Evolutionary conservation across 2,329 filamentous ascomycete genomes (phyloP).

Genomic region (Trichoderma lentiforme): DNA sequence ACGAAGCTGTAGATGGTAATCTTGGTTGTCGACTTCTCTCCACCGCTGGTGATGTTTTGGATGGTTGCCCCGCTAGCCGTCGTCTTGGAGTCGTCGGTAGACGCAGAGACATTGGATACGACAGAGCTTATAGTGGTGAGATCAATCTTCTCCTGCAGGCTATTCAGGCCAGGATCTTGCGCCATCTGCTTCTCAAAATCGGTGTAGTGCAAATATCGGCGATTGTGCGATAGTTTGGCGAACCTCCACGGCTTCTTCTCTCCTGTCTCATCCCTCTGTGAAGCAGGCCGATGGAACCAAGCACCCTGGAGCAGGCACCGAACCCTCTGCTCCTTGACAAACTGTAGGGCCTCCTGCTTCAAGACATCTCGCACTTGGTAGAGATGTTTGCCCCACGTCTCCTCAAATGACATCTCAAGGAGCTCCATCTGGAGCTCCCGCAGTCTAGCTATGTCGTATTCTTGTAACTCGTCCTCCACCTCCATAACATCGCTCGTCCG

Average conservation of each 20-base stretch:
- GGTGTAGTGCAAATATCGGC: slow-evolving; percentile 84
- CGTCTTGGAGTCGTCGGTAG: slow-evolving; percentile 49
- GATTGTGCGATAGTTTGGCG: slow-evolving; percentile 84
- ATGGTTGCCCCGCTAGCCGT: slow-evolving; percentile 42
- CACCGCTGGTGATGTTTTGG: slow-evolving; percentile 32
- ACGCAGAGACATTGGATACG: slow-evolving; percentile 82
- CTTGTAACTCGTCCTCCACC: slow-evolving; percentile 82
- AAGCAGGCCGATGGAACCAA: slow-evolving; percentile 68
- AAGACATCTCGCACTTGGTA: slow-evolving; percentile 88
- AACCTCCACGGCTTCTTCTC: slow-evolving; percentile 69
- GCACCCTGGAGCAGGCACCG: slow-evolving; percentile 82
- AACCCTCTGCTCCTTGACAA: slow-evolving; percentile 95
- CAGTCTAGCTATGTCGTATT: slow-evolving; percentile 75
- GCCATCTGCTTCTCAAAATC: slow-evolving; percentile 69
- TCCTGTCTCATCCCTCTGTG: slow-evolving; percentile 32
- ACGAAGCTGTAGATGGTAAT: slow-evolving; percentile 84
- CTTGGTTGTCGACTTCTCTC: slow-evolving; percentile 63
- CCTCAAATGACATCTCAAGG: slow-evolving; percentile 85
- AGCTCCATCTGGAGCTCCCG: slow-evolving; percentile 91
- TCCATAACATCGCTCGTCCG: slow-evolving; percentile 82
- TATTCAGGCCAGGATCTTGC: slow-evolving; percentile 68
- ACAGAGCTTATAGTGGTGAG: slow-evolving; percentile 86
- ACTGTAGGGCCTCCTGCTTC: slow-evolving; percentile 86
- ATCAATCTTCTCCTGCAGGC: slow-evolving; percentile 78
- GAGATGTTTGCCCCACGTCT: slow-evolving; percentile 89